These are phyloP conservation scores for Candida boleticola DNA, from an alignment of 805 yeast species.

Conservation along the genomic window DNA sequence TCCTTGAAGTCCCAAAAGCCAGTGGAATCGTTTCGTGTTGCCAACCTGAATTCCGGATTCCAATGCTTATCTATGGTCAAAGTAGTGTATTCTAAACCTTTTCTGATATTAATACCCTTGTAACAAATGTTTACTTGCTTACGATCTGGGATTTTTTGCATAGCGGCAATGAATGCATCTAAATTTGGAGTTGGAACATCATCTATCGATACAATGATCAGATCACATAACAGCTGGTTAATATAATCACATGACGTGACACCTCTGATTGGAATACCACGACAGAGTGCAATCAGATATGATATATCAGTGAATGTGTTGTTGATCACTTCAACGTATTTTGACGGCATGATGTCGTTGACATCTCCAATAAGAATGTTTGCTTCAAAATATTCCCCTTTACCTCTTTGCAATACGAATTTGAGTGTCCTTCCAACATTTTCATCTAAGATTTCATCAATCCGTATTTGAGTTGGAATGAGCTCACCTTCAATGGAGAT, in stretches of 20 bases:
- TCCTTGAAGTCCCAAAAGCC: conserved; percentile 56
- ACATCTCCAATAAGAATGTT: conserved; percentile 64
- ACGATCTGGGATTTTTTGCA: conserved; percentile 74
- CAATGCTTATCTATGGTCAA: too few species aligned
- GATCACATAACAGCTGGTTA: too few species aligned
- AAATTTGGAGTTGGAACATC: conserved; percentile 71
- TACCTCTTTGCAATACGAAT: conserved; percentile 66
- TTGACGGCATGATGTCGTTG: conserved; percentile 77
- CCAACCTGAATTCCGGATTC: conserved; percentile 68
- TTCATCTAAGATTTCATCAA: conserved; percentile 80
- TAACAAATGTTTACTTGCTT: conserved; percentile 57
- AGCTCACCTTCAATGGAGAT: conserved; percentile 65
- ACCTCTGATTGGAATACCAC: conserved; percentile 80
- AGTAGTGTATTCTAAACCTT: too few species aligned
- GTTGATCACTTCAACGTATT: conserved; percentile 80
- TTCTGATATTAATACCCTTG: too few species aligned
- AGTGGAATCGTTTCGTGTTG: conserved; percentile 55
- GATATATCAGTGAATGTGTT: conserved; percentile 83
- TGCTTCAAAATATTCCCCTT: not conserved
- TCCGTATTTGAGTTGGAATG: conserved; percentile 68
- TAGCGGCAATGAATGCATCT: conserved; percentile 73
- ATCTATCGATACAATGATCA: conserved; percentile 73
- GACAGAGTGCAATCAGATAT: conserved; percentile 84
- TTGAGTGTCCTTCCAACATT: conserved; percentile 58
- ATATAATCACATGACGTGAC: conserved; percentile 78